Evolutionary conservation across 352 stramenopile species (phyloP).

Genomic region (Phytophthora pisi): DNA sequence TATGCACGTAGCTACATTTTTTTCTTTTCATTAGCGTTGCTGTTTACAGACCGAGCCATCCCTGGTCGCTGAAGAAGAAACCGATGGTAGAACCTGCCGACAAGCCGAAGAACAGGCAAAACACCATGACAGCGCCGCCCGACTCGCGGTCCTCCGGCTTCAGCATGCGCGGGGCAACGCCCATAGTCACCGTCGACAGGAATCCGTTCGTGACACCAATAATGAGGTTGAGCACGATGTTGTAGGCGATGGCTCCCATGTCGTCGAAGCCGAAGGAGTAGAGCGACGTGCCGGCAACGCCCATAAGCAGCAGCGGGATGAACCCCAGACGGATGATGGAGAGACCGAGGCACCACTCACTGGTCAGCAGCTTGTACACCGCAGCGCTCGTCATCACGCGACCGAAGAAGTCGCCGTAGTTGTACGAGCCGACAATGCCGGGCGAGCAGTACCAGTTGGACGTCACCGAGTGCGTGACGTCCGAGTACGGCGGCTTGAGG

Average conservation of each 20-base stretch:
- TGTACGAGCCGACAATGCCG: constrained; percentile 54
- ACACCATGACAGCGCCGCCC: constrained; percentile 53
- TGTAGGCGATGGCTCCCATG: constrained; percentile 31
- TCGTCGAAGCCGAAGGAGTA: constrained; percentile 44
- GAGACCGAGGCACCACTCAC: constrained; percentile 37
- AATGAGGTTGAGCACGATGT: constrained; percentile 43
- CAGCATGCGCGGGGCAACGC: constrained; percentile 43
- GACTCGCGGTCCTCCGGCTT: constrained; percentile 51
- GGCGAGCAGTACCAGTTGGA: constrained; percentile 47
- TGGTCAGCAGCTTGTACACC: constrained; percentile 52
- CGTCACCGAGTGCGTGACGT: constrained; percentile 7
- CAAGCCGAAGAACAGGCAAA: constrained; percentile 54
- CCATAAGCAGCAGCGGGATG: constrained; percentile 53
- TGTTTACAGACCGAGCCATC: constrained; percentile 42
- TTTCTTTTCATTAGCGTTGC: constrained; percentile 1
- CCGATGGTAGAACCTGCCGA: constrained; percentile 44
- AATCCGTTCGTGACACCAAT: constrained; percentile 52
- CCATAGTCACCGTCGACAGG: constrained; percentile 59
- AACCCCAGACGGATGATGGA: constrained; percentile 44
- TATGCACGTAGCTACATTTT: constrained; percentile 1
- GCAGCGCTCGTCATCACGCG: constrained; percentile 43
- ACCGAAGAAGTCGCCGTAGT: constrained; percentile 58
- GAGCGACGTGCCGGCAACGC: constrained; percentile 41
- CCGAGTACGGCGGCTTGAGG: constrained; percentile 24
- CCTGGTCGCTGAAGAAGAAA: constrained; percentile 43